Conservation (phyloP, 331 rosid species). For the Ulmus americana region DNA sequence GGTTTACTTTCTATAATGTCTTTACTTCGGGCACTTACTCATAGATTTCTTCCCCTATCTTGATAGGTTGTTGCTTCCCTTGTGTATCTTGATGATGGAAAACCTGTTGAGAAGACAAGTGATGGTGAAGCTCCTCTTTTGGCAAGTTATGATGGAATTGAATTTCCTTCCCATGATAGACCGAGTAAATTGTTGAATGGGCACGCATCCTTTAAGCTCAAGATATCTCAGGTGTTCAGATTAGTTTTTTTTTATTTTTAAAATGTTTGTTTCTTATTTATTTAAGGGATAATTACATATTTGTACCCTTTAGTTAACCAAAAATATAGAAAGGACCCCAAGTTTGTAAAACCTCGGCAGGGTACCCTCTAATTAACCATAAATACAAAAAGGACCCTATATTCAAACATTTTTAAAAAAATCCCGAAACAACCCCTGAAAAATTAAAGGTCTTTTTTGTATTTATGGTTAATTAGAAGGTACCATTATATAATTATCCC, state of each 20-base stretch:
- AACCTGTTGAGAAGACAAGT: conserved; percentile 68
- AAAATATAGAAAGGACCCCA: no score
- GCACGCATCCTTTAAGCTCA: conserved; percentile 88
- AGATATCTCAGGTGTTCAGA: conserved; percentile 80
- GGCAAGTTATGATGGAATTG: conserved; percentile 71
- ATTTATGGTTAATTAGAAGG: no score
- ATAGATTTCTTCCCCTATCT: conserved; percentile 15
- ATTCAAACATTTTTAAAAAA: no score
- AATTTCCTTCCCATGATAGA: conserved; percentile 56
- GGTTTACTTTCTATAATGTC: conserved; percentile 12
- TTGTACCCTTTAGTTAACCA: no score
- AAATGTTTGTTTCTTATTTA: conserved; percentile 7
- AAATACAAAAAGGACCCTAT: no score
- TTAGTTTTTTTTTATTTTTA: conserved; percentile 1
- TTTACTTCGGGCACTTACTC: conserved; percentile 18
- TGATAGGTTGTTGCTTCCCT: conserved; percentile 81
- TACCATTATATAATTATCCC: no score
- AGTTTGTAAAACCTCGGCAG: no score
- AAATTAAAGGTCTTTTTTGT: no score
- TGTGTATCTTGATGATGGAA: conserved; percentile 57
- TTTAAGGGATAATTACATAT: no score
- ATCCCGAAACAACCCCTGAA: no score
- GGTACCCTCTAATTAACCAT: no score
- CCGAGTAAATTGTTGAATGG: conserved; percentile 74
- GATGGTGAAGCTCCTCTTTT: conserved; percentile 83